Base-by-base conservation (phyloP, 179 eudicot genomes). In the Carnegiea gigantea region DNA sequence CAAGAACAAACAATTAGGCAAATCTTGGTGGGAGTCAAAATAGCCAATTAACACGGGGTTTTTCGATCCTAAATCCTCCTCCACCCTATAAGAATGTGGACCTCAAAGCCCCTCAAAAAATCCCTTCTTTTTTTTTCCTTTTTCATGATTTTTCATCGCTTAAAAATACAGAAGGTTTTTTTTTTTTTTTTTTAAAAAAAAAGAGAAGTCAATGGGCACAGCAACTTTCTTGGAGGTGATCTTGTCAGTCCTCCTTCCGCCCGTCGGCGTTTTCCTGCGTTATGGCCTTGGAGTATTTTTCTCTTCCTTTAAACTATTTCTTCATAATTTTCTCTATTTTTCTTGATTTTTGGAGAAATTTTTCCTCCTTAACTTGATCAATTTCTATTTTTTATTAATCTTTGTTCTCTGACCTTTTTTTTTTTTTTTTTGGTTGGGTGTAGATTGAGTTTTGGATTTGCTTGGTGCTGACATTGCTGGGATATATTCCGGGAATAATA, bases 191-290 rank as follows among this genome's bases (percentile, higher is more conserved):
- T 0, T 28, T 6, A 75, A 24, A 38, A 28, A 60, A 53, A 0
- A 65, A 28, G 26, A 54, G 49, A 53, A 40, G 40, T 21, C 33
- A 62, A 89, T 88, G 91, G 92, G 88, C 17, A 79, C 89, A 76
- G 87, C 83, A 80, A 90, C 92, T 30, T 87, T 92, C 51, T 26
- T 87, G 46, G 95, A 90, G 86, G 85, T 92, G 59, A 57, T 92
- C 24, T 76, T 92, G 12, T 90, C 95, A 64, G 87, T 92, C 11
- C 81, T 92, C 9, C 51, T 90, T 54, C 95, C 95, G 0, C 95
- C 95, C n/a, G 82, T 88, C 59, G 95, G 93, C 1, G 95, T 92
- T 81, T 90, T 92, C 83, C 89, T 90, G 70, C 90, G 92, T 53
- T 87, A 85, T 73, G 91, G 90, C 74, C 78, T 84, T n/a, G 88